Conservation (phyloP, 1,284 basidiomycete species). For the Lignosus rhinocerotis region DNA sequence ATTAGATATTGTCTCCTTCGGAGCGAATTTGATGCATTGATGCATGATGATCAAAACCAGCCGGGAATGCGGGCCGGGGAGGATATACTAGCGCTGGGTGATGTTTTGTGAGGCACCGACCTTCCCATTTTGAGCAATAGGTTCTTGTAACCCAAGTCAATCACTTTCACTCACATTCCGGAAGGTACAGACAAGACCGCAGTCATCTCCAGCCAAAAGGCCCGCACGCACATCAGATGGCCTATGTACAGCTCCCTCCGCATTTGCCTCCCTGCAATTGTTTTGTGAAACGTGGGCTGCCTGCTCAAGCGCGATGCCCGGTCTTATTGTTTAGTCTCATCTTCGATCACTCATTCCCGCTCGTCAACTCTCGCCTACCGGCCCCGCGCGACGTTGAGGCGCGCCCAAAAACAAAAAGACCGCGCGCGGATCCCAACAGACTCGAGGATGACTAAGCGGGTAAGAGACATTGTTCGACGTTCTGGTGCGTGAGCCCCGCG, state of each 20-base stretch:
- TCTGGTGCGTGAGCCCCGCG: constrained; percentile 5
- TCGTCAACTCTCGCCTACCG: constrained; percentile 7
- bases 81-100: neutral
- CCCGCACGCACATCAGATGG: constrained; percentile 14
- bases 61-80: neutral
- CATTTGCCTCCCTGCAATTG: constrained; percentile 24
- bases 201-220: neutral
- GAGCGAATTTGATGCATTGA: too few species aligned
- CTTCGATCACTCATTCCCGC: constrained; percentile 29
- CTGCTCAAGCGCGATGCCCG: constrained; percentile 19
- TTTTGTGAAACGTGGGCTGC: constrained; percentile 26
- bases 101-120: constrained; percentile 21
- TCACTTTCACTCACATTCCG: constrained; percentile 5
- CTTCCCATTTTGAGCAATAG: constrained; percentile 18
- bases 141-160: constrained; percentile 18
- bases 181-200: constrained; percentile 13
- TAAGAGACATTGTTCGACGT: constrained; percentile 15
- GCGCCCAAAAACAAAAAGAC: constrained; percentile 28
- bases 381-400: neutral
- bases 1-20: too few species aligned
- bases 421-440: constrained; percentile 19
- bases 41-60: neutral
- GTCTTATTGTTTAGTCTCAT: constrained; percentile 32
- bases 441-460: constrained; percentile 31
- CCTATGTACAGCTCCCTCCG: neutral